Percentiles rank a stretch among this genome's conserved stretches.
phyloP scores from a whole-genome alignment of 2,329 filamentous ascomycete genomes.

The Ceratocystis variospora region DNA sequence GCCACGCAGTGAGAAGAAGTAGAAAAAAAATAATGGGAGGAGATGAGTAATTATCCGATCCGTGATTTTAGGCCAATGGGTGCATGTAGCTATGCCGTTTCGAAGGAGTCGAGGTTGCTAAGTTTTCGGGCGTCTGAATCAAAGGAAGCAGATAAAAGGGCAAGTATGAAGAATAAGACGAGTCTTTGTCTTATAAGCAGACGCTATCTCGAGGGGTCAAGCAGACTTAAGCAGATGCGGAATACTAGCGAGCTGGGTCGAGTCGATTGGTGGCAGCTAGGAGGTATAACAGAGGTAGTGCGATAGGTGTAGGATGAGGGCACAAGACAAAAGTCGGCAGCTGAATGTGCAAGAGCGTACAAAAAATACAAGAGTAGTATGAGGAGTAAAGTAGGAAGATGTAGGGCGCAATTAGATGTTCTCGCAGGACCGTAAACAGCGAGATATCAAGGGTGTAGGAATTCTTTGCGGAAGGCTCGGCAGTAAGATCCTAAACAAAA shows the following conservation, averaged over 20 bases:
- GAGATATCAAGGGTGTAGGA: not conserved
- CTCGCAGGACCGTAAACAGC: not conserved
- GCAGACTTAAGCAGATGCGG: not conserved
- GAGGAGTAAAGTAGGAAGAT: not conserved
- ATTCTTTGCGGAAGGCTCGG: slow-evolving; percentile 8
- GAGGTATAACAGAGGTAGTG: not conserved
- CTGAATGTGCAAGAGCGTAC: not conserved
- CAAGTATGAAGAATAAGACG: not conserved
- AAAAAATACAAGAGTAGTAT: not conserved
- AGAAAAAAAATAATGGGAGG: not conserved
- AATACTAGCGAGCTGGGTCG: not conserved
- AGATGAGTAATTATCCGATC: not conserved
- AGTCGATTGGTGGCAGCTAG: not conserved
- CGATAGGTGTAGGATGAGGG: not conserved
- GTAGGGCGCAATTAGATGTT: slow-evolving; percentile 2
- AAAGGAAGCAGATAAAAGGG: not conserved
- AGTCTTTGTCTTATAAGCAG: slow-evolving; percentile 2
- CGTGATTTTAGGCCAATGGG: not conserved
- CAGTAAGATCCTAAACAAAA: slow-evolving; percentile 4
- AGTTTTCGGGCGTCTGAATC: not conserved
- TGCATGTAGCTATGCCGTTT: not conserved
- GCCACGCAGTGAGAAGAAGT: not conserved
- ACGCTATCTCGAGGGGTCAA: not conserved
- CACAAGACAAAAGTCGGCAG: not conserved
- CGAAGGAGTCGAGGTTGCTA: not conserved